These are phyloP conservation scores for Plasmodium coatneyi DNA, from an alignment of 169 alveolate species.

Conservation along the genomic window DNA sequence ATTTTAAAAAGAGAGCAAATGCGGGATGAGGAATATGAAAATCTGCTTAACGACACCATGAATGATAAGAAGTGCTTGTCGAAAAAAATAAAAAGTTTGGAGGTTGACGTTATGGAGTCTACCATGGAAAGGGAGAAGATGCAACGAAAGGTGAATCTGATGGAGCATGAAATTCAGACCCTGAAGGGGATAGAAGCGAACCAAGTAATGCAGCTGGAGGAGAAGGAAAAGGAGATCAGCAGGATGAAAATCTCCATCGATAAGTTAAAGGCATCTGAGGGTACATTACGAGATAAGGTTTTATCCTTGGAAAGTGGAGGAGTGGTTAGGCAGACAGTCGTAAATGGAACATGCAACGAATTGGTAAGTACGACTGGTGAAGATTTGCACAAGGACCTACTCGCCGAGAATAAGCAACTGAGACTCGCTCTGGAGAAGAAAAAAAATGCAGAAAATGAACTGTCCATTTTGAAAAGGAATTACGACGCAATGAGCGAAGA, in stretches of 20 bases:
- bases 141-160: neutral
- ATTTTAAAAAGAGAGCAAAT: constrained; percentile 19
- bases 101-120: constrained; percentile 13
- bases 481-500: constrained; percentile 59
- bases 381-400: neutral
- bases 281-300: constrained; percentile 3
- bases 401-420: constrained; percentile 2
- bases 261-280: constrained; percentile 20
- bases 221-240: constrained; percentile 40
- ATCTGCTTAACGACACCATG: constrained; percentile 21
- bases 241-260: constrained; percentile 23
- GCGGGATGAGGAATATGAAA: constrained; percentile 63
- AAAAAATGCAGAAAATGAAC: constrained; percentile 43
- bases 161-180: constrained; percentile 33
- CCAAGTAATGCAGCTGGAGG: constrained; percentile 37
- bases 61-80: constrained; percentile 5
- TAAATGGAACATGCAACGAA: neutral
- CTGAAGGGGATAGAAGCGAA: constrained; percentile 29
- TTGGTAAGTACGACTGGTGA: neutral
- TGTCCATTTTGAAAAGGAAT: constrained; percentile 1
- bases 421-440: constrained; percentile 15
- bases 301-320: neutral
- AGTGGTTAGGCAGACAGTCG: neutral
- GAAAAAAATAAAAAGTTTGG: constrained; percentile 33
- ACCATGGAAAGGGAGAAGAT: constrained; percentile 47